Base-by-base conservation (phyloP, 164 flowering plant genomes). In the Vitis cinerea region DNA sequence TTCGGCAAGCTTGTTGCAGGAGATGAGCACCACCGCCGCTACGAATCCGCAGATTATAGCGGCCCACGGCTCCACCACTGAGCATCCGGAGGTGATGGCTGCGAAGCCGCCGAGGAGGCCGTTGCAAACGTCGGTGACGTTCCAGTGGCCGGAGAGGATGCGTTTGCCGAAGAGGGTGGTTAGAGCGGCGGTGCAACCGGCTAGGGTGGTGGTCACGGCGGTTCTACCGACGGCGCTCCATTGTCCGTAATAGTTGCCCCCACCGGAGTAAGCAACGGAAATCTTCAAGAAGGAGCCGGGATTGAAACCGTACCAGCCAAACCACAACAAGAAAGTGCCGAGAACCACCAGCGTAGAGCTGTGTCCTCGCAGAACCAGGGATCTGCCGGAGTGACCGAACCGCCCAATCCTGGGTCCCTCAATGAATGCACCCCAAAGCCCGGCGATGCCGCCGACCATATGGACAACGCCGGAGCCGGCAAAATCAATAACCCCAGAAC, bases 11-110 rank as follows among this genome's bases (percentile, higher is more conserved):
- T 61, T 77, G 81, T 91, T 91, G 71, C 80, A 80, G 0, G 83
- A 80, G 12, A 86, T 87, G 10, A 91, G 59, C 1, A 91, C 92
- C 9, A 77, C 8, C 0, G 97, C 80, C 0, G 97, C 87, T 6
- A 87, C 86, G 53, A 91, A 86, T 29, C 96, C 96, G 68, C 96
- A 90, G 7, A 90, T 71, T 12, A 90, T 81, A 1, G 96, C 93
- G 0, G 93, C 93, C 97, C 97, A 90, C 0, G 93, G 97, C 56
- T 90, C 92, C 5, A 90, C 97, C n/a, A 90, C 92, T 0, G 93
- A 82, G 76, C 96, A 90, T 1, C 96, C 96, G 1, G 85, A 66
- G 0, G 96, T 88, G 31, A 90, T 88, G 0, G 93, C 91, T 0
- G 90, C 96, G 65, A 90, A 90, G 19, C 93, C 96, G 37, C 96